Base-by-base conservation (phyloP, 768 basidiomycete species). In the Vararia minispora region DNA sequence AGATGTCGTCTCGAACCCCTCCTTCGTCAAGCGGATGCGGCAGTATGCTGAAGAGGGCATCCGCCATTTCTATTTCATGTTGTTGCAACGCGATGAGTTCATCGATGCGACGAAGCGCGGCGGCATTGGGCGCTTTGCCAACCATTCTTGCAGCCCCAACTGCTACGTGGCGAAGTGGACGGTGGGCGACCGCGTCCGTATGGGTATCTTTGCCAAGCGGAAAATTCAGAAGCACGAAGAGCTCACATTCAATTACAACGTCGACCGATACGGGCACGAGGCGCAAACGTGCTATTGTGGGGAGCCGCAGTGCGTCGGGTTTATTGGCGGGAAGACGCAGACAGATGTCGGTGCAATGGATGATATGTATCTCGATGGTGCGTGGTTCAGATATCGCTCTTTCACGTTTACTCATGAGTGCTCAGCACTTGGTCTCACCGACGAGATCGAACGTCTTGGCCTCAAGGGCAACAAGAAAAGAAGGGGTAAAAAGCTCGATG, bases 161-260 rank as follows among this genome's bases (percentile, higher is more conserved):
- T 97, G 89, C 55, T 94, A 87, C 55, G 95, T 99, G 6, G 90
- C 92, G 21, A 97, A 95, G 60, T 99, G 95, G 95, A 89, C 90
- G 3, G 73, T 98, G 22, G 92, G 85, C 7, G 62, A 72, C 23
- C 73, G 81, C 29, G 77, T 98, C 45, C 80, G 95, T 25, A 97
- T 97, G 94, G 95, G 92, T 31, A 97, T 98, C 50, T 99, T 98
- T 52, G 79, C 94, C n/a, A 89, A 80, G 51, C 71, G 88, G 29
- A 46, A 67, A 37, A 80, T 97, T 47, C 58, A 69, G 54, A 74
- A 73, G 54, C 58, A 86, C 45, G 91, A 95, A 53, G 92, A 97
- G 59, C 59, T 97, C 49, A 98, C 95, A 0, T 98, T 98, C 67
- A 98, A 99, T 60, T 99, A 99, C 58, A 99, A 99, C 56, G 95